A percentile compares a stretch with the other conserved stretches of the same genome.
These are phyloP conservation scores for Citrus glauca DNA, from an alignment of 345 rosid species.

Conservation along the genomic window DNA sequence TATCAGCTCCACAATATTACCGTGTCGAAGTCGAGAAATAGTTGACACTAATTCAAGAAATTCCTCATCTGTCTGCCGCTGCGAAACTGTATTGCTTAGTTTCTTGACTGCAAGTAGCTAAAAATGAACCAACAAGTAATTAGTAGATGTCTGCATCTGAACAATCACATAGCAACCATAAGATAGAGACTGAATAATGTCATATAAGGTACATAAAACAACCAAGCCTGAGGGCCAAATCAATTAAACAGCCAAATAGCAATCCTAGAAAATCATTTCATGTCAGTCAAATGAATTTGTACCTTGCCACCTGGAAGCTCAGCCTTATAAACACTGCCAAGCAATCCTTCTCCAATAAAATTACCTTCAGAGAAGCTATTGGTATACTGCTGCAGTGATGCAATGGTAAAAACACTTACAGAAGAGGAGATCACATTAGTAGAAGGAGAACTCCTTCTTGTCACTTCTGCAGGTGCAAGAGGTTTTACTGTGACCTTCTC, in stretches of 20 bases:
- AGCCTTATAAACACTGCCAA: slow-evolving; percentile 72
- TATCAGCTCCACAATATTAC: slow-evolving; percentile 63
- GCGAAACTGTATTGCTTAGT: slow-evolving; percentile 42
- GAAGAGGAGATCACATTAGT: slow-evolving; percentile 35
- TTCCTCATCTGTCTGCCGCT: slow-evolving; percentile 51
- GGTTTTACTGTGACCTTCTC: slow-evolving; percentile 45
- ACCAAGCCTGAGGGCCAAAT: not conserved
- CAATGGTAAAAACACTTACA: slow-evolving; percentile 51
- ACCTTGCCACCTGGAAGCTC: slow-evolving; percentile 84
- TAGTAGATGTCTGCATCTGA: not conserved
- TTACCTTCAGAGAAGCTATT: slow-evolving; percentile 70
- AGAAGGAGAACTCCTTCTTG: slow-evolving; percentile 21
- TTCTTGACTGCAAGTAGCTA: slow-evolving; percentile 86
- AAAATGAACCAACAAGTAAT: slow-evolving; percentile 12
- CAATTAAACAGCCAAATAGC: not conserved
- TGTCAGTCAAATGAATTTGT: slow-evolving; percentile 8
- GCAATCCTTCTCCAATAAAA: slow-evolving; percentile 71
- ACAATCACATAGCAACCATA: not conserved
- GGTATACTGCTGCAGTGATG: slow-evolving; percentile 84
- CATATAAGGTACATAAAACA: not conserved
- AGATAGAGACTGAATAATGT: not conserved
- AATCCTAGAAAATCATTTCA: not conserved
- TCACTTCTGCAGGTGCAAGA: slow-evolving; percentile 21
- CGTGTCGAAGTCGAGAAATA: slow-evolving; percentile 59
- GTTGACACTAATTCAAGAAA: slow-evolving; percentile 54